Evolutionary conservation across 768 basidiomycete species (phyloP).

Genomic region (Trametes meyenii): DNA sequence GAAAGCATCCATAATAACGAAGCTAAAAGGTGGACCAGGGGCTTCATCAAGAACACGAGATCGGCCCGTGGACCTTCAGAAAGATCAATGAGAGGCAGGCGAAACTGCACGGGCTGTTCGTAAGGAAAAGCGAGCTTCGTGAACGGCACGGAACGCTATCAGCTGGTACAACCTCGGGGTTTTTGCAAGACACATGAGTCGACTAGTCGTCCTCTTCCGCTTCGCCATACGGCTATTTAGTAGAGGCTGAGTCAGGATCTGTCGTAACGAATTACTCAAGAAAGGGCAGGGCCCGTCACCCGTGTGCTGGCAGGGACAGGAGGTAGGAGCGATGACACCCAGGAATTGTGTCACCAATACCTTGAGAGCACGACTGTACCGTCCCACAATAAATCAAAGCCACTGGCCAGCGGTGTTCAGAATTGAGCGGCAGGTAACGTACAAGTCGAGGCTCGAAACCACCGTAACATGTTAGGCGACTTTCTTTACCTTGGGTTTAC

Average conservation of each 20-base stretch:
- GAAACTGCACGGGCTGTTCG: constrained; percentile 1
- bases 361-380: too few species aligned
- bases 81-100: neutral
- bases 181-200: constrained; percentile 22
- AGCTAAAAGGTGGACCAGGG: neutral
- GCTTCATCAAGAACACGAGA: constrained; percentile 5
- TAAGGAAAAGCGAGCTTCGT: neutral
- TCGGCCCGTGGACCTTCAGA: neutral
- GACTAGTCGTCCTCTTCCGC: constrained; percentile 9
- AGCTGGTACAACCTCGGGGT: constrained; percentile 20
- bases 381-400: too few species aligned
- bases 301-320: too few species aligned
- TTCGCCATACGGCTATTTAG: neutral
- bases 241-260: neutral
- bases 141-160: constrained; percentile 4
- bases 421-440: too few species aligned
- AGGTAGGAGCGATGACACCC: too few species aligned
- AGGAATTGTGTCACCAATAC: too few species aligned
- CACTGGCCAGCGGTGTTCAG: too few species aligned
- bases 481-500: too few species aligned
- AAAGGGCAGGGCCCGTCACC: too few species aligned
- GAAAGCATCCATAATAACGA: neutral
- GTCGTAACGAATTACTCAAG: too few species aligned
- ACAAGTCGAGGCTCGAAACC: too few species aligned
- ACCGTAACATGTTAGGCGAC: too few species aligned